These are phyloP conservation scores for Raffaelea arxii DNA, from an alignment of 2,329 filamentous ascomycete genomes.

Conservation along the genomic window DNA sequence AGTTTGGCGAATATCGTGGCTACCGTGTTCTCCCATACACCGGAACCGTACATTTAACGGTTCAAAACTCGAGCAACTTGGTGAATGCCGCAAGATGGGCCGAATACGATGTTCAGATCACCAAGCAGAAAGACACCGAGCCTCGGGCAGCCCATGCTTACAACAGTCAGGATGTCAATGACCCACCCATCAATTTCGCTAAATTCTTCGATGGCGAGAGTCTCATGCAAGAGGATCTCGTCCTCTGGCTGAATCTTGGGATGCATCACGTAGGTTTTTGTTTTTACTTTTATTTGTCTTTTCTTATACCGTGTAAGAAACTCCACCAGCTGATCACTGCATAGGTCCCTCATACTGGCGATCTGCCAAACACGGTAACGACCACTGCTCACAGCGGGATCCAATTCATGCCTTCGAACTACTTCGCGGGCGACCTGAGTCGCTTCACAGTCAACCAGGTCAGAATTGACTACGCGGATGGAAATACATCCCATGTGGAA, in stretches of 20 bases:
- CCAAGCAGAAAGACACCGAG: constrained; percentile 42
- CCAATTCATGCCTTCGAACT: constrained; percentile 34
- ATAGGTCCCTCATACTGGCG: constrained; percentile 34
- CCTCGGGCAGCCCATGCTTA: constrained; percentile 32
- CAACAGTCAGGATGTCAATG: constrained; percentile 32
- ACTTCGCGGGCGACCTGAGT: constrained; percentile 29
- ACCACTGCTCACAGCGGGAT: constrained; percentile 34
- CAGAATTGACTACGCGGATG: constrained; percentile 17
- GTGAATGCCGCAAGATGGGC: constrained; percentile 35
- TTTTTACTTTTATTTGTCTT: no score
- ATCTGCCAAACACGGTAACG: constrained; percentile 44
- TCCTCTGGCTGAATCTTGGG: constrained; percentile 41
- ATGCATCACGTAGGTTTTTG: constrained; percentile 53
- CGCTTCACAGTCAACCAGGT: constrained; percentile 29
- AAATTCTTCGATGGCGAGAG: constrained; percentile 36
- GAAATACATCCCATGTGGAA: constrained; percentile 3
- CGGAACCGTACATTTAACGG: constrained; percentile 38
- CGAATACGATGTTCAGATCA: no score
- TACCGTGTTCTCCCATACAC: no score
- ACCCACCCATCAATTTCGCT: constrained; percentile 41
- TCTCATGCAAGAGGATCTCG: constrained; percentile 33
- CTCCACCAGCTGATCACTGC: no score
- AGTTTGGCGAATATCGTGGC: no score
- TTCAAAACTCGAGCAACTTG: constrained; percentile 35
- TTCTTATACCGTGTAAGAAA: no score